These are phyloP conservation scores for Graphilbum sp. DNA, from an alignment of 2,329 filamentous ascomycete genomes.

Conservation along the genomic window DNA sequence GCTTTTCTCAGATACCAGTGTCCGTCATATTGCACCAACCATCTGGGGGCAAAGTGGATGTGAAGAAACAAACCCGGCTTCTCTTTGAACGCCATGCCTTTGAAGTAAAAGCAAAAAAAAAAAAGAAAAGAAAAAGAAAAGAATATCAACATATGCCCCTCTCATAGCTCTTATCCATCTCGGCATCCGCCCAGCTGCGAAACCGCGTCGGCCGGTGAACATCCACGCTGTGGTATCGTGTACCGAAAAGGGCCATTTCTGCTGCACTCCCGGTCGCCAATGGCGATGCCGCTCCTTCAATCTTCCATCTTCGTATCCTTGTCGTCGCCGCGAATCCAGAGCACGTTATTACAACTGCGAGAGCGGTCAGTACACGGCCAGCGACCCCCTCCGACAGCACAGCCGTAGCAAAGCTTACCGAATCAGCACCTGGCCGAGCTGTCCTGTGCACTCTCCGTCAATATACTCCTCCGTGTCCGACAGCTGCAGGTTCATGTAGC, in stretches of 20 bases:
- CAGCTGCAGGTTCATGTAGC: constrained; percentile 98
- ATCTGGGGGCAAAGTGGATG: background rate
- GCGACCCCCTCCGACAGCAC: background rate
- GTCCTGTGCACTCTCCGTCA: constrained; percentile 69
- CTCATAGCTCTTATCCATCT: too few species aligned
- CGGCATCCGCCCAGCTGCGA: too few species aligned
- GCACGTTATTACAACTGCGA: constrained; percentile 59
- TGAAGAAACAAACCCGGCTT: background rate
- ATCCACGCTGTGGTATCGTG: too few species aligned
- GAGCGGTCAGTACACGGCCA: background rate
- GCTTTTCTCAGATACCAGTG: too few species aligned
- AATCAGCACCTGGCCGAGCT: constrained; percentile 82
- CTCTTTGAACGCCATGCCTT: background rate
- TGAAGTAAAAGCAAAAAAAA: background rate
- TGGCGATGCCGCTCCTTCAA: constrained; percentile 10
- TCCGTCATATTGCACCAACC: too few species aligned
- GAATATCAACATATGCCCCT: too few species aligned
- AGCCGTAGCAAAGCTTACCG: constrained; percentile 33
- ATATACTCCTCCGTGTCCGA: constrained; percentile 84
- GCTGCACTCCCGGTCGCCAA: too few species aligned
- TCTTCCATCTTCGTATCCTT: constrained; percentile 41
- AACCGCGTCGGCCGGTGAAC: too few species aligned
- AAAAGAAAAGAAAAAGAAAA: too few species aligned
- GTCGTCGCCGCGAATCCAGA: constrained; percentile 61
- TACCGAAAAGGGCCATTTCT: too few species aligned